Conservation (phyloP, 2,329 filamentous ascomycete species). For the Penicillium verrucosum region DNA sequence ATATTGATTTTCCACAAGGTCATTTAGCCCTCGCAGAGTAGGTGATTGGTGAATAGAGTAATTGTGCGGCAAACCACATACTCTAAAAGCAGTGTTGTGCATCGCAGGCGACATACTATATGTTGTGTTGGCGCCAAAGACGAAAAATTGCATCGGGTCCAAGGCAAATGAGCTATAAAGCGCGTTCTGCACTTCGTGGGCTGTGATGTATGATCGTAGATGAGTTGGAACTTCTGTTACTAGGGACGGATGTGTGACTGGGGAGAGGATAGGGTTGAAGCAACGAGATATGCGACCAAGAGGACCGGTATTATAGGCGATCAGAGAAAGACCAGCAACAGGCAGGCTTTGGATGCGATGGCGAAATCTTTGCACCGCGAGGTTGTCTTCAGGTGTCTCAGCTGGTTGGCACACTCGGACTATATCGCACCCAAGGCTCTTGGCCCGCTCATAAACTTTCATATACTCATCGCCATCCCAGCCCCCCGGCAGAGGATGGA, state of each 20-base stretch:
- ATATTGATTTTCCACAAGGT: slow-evolving; percentile 61
- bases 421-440: slow-evolving; percentile 58
- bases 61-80: slow-evolving; percentile 65
- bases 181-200: slow-evolving; percentile 61
- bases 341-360: slow-evolving; percentile 47
- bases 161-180: slow-evolving; percentile 65
- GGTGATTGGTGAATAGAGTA: slow-evolving; percentile 64
- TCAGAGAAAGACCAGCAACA: slow-evolving; percentile 51
- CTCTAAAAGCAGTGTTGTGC: slow-evolving; percentile 68
- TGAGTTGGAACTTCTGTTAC: slow-evolving; percentile 43
- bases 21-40: slow-evolving; percentile 61
- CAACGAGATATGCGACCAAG: slow-evolving; percentile 63
- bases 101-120: slow-evolving; percentile 75
- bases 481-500: slow-evolving; percentile 41
- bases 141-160: slow-evolving; percentile 68
- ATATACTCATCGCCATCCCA: slow-evolving; percentile 60
- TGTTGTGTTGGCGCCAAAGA: slow-evolving; percentile 68
- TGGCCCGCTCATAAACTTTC: slow-evolving; percentile 57
- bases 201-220: slow-evolving; percentile 54
- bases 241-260: slow-evolving; percentile 54
- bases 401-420: slow-evolving; percentile 61
- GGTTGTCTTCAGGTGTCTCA: slow-evolving; percentile 59
- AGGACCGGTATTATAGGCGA: slow-evolving; percentile 63
- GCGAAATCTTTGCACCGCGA: slow-evolving; percentile 57
- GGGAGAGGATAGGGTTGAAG: slow-evolving; percentile 64